Percentiles rank a stretch among this genome's conserved stretches.
These are phyloP conservation scores for Nicotiana tabacum DNA, from an alignment of 257 asterid species.

Conservation along the genomic window DNA sequence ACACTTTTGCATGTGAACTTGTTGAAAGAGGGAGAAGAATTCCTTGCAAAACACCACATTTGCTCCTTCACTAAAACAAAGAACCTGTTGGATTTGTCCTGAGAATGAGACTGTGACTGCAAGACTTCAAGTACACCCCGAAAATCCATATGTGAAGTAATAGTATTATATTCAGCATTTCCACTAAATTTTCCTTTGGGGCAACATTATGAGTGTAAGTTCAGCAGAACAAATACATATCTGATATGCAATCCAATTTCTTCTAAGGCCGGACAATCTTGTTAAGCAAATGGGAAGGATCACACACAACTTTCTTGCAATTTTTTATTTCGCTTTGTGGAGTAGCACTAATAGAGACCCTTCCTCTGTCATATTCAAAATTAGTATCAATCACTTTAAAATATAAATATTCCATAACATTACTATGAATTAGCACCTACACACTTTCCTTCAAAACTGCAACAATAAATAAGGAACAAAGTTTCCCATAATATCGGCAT, in stretches of 20 bases:
- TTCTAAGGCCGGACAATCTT: conserved; percentile 85
- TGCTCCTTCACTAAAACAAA: no score
- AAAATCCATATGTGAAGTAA: no score
- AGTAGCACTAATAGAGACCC: conserved; percentile 74
- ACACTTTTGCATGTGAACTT: no score
- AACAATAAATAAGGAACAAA: no score
- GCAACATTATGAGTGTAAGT: conserved; percentile 91
- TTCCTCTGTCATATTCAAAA: conserved; percentile 72
- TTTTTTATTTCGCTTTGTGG: conserved; percentile 87
- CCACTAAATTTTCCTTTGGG: conserved; percentile 68
- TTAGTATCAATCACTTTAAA: conserved; percentile 91
- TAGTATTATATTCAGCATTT: no score
- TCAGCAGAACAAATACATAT: conserved; percentile 79
- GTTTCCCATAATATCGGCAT: no score
- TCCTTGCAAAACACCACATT: no score
- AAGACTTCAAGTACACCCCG: no score
- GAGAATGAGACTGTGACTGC: no score
- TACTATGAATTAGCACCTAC: conserved; percentile 78
- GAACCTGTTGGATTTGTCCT: no score
- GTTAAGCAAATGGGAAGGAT: conserved; percentile 71
- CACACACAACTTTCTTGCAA: conserved; percentile 82
- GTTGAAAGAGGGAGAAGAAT: no score
- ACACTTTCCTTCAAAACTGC: conserved; percentile 13
- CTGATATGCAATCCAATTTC: conserved; percentile 82
- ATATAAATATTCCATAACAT: conserved; percentile 74